These are phyloP conservation scores for Erigeron canadensis DNA, from an alignment of 129 eudicot species.

Conservation along the genomic window DNA sequence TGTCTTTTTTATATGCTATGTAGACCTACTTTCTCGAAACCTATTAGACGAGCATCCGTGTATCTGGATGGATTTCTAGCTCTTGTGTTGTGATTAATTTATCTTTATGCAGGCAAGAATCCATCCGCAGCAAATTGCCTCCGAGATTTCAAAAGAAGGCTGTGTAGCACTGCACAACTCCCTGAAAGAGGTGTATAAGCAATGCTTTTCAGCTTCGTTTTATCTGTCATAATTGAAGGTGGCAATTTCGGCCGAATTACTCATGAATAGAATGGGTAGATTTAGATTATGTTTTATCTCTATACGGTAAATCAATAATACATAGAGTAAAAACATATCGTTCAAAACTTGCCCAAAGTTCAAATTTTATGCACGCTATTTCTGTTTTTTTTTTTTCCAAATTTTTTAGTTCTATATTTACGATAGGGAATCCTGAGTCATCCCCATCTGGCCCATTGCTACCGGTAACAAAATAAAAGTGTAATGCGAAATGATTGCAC, in stretches of 20 bases:
- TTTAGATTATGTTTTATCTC: neutral
- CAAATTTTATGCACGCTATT: neutral
- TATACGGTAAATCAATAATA: neutral
- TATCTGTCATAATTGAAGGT: neutral
- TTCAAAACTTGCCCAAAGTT: neutral
- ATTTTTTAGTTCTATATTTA: neutral
- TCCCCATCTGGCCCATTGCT: neutral
- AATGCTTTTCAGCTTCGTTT: neutral
- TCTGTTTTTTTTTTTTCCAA: too few relatives aligned
- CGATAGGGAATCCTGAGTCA: neutral
- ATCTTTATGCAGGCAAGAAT: slow-evolving; percentile 65
- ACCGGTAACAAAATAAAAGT: neutral
- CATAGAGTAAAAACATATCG: neutral
- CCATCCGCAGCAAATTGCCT: slow-evolving; percentile 74
- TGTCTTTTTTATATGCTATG: too few relatives aligned
- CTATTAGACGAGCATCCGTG: too few relatives aligned
- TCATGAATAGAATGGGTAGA: neutral
- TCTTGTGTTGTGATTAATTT: neutral
- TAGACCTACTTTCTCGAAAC: too few relatives aligned
- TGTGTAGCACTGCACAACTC: slow-evolving; percentile 59
- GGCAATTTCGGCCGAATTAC: slow-evolving; percentile 7
- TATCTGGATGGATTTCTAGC: neutral
- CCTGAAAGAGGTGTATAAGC: slow-evolving; percentile 70
- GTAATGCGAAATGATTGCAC: neutral
- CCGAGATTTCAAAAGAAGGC: slow-evolving; percentile 70